Evolutionary conservation across 108 stramenopile species (phyloP).

Genomic region (Conticribra weissflogii): DNA sequence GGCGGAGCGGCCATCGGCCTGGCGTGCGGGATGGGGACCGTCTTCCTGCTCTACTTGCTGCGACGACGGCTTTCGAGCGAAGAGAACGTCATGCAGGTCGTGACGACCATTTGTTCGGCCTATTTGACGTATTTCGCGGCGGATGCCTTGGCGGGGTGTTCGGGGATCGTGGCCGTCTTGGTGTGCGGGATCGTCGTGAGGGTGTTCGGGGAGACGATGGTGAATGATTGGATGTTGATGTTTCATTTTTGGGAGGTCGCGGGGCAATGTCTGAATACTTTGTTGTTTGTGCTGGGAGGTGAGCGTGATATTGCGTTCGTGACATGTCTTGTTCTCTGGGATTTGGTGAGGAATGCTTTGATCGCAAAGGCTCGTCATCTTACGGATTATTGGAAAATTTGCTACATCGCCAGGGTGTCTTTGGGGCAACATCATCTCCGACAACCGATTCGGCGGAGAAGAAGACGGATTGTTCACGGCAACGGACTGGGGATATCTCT

Average conservation of each 20-base stretch:
- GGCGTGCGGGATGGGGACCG: slow-evolving; percentile 55
- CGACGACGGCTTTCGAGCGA: slow-evolving; percentile 59
- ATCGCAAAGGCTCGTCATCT: too few relatives aligned
- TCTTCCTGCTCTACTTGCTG: slow-evolving; percentile 46
- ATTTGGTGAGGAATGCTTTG: too few relatives aligned
- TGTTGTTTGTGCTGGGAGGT: slow-evolving; percentile 92
- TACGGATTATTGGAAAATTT: too few relatives aligned
- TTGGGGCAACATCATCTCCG: slow-evolving; percentile 65
- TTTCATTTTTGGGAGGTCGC: slow-evolving; percentile 78
- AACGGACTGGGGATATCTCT: slow-evolving; percentile 28
- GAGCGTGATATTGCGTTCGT: too few relatives aligned
- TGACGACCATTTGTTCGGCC: slow-evolving; percentile 73
- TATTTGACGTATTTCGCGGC: slow-evolving; percentile 85
- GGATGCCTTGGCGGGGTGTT: slow-evolving; percentile 62
- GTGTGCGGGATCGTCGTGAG: slow-evolving; percentile 69
- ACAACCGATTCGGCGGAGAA: neutral
- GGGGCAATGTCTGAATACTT: slow-evolving; percentile 89
- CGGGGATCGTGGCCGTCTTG: slow-evolving; percentile 85
- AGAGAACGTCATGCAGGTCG: slow-evolving; percentile 84
- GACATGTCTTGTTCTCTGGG: neutral
- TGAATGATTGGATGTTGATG: slow-evolving; percentile 79
- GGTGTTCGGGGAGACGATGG: slow-evolving; percentile 55
- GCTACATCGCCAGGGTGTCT: slow-evolving; percentile 82
- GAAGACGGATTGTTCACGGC: neutral
- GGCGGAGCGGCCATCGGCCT: slow-evolving; percentile 85